Conservation (phyloP, 352 stramenopile genomes). For the Globisporangium nagaii region DNA sequence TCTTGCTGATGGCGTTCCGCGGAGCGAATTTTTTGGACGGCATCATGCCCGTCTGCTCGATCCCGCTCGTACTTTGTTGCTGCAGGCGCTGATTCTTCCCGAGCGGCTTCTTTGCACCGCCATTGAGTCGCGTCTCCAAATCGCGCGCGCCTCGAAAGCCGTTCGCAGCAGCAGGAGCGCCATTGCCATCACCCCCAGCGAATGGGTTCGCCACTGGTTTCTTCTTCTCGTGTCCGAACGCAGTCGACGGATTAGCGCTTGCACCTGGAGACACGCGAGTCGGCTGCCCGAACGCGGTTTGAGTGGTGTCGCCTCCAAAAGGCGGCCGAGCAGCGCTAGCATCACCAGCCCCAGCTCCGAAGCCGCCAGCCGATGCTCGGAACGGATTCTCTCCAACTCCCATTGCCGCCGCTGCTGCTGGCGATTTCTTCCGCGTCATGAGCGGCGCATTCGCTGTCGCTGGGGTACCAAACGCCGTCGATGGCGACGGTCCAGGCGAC, state of each 20-base stretch:
- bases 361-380: conserved; percentile 7
- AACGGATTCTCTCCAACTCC: conserved; percentile 22
- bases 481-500: conserved; percentile 13
- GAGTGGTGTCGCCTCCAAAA: conserved; percentile 10
- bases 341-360: conserved; percentile 13
- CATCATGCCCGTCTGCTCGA: conserved; percentile 1
- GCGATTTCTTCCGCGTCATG: conserved; percentile 23
- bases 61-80: not conserved
- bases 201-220: conserved; percentile 6
- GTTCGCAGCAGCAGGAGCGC: conserved; percentile 2
- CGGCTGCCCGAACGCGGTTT: conserved; percentile 13
- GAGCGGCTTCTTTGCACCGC: conserved; percentile 19
- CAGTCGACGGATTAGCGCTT: not conserved
- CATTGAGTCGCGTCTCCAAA: conserved; percentile 26
- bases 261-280: not conserved
- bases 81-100: conserved; percentile 15
- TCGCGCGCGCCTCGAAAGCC: conserved; percentile 7
- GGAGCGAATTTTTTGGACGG: conserved; percentile 9
- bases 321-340: not conserved
- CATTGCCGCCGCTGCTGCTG: conserved; percentile 7
- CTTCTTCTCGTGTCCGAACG: conserved; percentile 1
- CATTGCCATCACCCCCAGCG: not conserved
- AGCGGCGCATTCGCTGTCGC: conserved; percentile 10
- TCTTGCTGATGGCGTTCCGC: not conserved
- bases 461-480: conserved; percentile 28